Evolutionary conservation across 2,329 filamentous ascomycete species (phyloP).

Genomic region (Aspergillus alliaceus): DNA sequence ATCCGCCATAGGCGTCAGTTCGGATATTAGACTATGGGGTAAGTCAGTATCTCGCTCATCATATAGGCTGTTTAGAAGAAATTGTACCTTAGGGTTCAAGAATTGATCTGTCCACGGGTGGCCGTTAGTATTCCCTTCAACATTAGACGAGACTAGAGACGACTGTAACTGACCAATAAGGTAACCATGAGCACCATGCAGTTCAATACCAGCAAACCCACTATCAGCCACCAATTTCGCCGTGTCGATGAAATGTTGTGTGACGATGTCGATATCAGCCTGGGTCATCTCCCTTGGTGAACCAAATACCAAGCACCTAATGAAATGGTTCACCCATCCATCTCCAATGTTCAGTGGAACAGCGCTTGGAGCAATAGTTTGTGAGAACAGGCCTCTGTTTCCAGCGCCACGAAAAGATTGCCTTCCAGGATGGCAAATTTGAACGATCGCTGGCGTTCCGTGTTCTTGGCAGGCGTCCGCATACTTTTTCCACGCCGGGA

Average conservation of each 20-base stretch:
- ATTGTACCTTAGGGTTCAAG: slow-evolving; percentile 31
- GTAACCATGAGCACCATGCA: slow-evolving; percentile 50
- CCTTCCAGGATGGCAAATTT: slow-evolving; percentile 39
- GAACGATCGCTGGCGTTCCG: slow-evolving; percentile 37
- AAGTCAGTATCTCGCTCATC: no score
- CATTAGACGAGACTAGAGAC: no score
- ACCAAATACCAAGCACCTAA: slow-evolving; percentile 29
- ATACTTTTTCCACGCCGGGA: slow-evolving; percentile 5
- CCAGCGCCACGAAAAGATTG: slow-evolving; percentile 38
- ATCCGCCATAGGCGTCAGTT: slow-evolving; percentile 45
- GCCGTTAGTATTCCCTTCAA: no score
- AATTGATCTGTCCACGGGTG: no score
- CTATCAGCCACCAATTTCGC: slow-evolving; percentile 46
- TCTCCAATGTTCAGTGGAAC: slow-evolving; percentile 2
- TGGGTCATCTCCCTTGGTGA: slow-evolving; percentile 55
- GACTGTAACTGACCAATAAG: slow-evolving; percentile 38
- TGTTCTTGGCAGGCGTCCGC: slow-evolving; percentile 16
- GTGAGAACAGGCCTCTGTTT: slow-evolving; percentile 21
- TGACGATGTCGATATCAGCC: slow-evolving; percentile 52
- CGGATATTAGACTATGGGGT: slow-evolving; percentile 17
- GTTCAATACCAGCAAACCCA: slow-evolving; percentile 25
- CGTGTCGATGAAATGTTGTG: slow-evolving; percentile 50
- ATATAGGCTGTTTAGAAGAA: not conserved
- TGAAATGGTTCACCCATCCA: not conserved
- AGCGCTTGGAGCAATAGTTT: slow-evolving; percentile 22